A percentile compares a stretch with the other conserved stretches of the same genome.
Conservation (phyloP, 2,329 filamentous ascomycete species). For the Nothopassalora personata region DNA sequence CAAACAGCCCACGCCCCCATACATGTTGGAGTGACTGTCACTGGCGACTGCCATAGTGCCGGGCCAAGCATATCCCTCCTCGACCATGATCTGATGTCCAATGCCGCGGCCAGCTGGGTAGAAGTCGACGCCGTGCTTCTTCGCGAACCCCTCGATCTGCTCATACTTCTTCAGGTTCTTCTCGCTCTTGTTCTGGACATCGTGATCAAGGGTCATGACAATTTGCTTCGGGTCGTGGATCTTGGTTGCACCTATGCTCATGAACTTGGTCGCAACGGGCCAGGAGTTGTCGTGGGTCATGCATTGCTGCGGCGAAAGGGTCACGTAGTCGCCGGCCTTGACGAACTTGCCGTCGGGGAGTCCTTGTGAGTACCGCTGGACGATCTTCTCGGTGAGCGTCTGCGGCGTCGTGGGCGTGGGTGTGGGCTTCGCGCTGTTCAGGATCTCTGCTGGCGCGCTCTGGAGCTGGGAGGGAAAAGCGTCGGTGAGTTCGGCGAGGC, state of each 20-base stretch:
- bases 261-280: conserved; percentile 73
- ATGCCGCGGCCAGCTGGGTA: conserved; percentile 75
- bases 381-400: conserved; percentile 88
- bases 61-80: conserved; percentile 80
- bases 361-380: conserved; percentile 74
- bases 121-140: conserved; percentile 69
- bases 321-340: conserved; percentile 77
- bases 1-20: conserved; percentile 71
- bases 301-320: conserved; percentile 62
- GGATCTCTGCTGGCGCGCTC: conserved; percentile 63
- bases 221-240: conserved; percentile 68
- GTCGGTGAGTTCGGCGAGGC: conserved; percentile 39
- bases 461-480: conserved; percentile 62
- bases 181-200: conserved; percentile 77
- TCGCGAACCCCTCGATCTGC: conserved; percentile 76
- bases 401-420: conserved; percentile 52
- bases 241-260: conserved; percentile 72
- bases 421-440: conserved; percentile 54
- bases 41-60: conserved; percentile 75
- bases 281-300: conserved; percentile 87
- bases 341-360: conserved; percentile 71
- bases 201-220: conserved; percentile 81
- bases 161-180: conserved; percentile 77
- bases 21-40: conserved; percentile 75
- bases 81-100: conserved; percentile 88